Base-by-base conservation (phyloP, 352 stramenopile species). In the Lagenidium sp. region DNA sequence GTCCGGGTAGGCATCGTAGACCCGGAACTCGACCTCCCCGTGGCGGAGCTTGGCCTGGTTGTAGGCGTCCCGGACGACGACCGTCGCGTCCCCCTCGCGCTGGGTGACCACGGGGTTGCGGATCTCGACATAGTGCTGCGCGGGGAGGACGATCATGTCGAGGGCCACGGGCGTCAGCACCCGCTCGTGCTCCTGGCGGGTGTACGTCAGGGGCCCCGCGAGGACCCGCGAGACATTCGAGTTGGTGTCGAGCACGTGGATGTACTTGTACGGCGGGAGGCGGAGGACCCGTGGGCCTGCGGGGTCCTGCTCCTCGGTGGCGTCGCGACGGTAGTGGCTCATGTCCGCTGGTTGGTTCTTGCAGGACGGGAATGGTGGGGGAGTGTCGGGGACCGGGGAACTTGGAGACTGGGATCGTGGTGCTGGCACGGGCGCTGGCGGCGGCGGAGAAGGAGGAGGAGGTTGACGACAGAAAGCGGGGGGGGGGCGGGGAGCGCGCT, bases 211-310 rank as follows among this genome's bases (percentile, higher is more conserved):
- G 37, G 78, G 78, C 0, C 78, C 78, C 0, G 65, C 76, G 45
- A 90, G 66, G 56, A 90, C 78, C 44, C 78, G 74, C 24, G 78
- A 80, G 13, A 90, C 75, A 37, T 90, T 90, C 36, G 71, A 83
- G 68, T 90, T 90, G 47, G 78, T 90, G 60, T 90, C 78, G 6
- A 87, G 78, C 50, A 90, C 68, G 47, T 90, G 70, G 1, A 90
- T 68, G 41, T 86, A 90, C 53, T 90, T 85, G 70, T 90, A 86
- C 0, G 78, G 74, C 34, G 78, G 57, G 18, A 90, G 58, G 41
- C 72, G 75, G 39, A 90, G 82, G 34, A 90, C 78, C 40, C 73
- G 77, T 16, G 73, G 70, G 11, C 73, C 70, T 22, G 57, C 65
- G 38, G 59, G 63, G 8, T 50, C 26, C 42, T 52, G 28, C 15